A percentile compares a stretch with the other conserved stretches of the same genome.
Evolutionary conservation across 345 rosid species (phyloP).

Genomic region (Carallia pectinifolia): DNA sequence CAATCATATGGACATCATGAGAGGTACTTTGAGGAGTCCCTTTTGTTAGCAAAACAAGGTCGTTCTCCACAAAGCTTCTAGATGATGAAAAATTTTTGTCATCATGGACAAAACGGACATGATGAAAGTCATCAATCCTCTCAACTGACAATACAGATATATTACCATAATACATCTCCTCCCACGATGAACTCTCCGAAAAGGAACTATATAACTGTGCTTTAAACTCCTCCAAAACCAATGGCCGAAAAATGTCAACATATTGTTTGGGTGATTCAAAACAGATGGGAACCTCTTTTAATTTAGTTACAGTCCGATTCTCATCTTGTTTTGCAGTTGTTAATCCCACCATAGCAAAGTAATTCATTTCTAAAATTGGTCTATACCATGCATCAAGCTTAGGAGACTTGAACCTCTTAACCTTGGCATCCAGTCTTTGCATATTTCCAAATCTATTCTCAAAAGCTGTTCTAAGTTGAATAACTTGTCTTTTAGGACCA

Average conservation of each 20-base stretch:
- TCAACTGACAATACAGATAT: constrained; percentile 86
- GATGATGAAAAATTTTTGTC: constrained; percentile 51
- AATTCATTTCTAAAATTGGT: constrained; percentile 80
- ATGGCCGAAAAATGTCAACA: constrained; percentile 77
- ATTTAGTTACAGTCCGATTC: constrained; percentile 38
- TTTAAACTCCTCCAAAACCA: constrained; percentile 94
- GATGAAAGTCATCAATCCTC: constrained; percentile 94
- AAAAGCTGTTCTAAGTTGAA: constrained; percentile 75
- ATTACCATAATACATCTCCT: constrained; percentile 68
- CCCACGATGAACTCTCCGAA: constrained; percentile 79
- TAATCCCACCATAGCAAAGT: constrained; percentile 67
- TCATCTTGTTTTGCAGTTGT: constrained; percentile 47
- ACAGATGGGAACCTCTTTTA: constrained; percentile 81
- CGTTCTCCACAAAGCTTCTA: constrained; percentile 78
- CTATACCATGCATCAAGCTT: constrained; percentile 95
- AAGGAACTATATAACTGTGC: constrained; percentile 86
- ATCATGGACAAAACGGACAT: constrained; percentile 88
- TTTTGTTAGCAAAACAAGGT: constrained; percentile 86
- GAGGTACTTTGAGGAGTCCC: constrained; percentile 53
- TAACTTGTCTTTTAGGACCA: constrained; percentile 82
- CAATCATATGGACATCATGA: constrained; percentile 71
- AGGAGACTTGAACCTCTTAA: constrained; percentile 80
- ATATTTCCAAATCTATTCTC: constrained; percentile 51
- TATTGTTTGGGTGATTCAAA: constrained; percentile 83
- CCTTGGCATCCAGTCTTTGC: constrained; percentile 51